Evolutionary conservation across 225 moss, liverwort and hornwort species (phyloP), one percentile per base, ranked within the genome.

Genomic region (Rhytidiadelphus loreus): DNA sequence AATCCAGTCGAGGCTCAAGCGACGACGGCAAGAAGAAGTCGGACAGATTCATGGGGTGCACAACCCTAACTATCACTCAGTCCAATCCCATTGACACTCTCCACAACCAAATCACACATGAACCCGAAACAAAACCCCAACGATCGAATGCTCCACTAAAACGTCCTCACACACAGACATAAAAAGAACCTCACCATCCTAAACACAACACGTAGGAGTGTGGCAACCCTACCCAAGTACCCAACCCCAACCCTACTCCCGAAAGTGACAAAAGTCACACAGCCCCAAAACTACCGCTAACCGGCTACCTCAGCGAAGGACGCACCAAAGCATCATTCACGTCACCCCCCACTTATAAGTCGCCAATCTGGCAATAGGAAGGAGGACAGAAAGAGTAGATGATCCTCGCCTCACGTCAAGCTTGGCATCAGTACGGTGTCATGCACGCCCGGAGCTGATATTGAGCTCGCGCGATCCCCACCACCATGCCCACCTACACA

Each of bases 21-120:
- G 82, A 85, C 77, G 90, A 86, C 70, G 89, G 88, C 89, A 91
- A 86, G 81, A 91, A 92, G 85, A 93, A 92, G 29, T 92, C 88
- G 50, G 91, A 88, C 62, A 93, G 90, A 90, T 92, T 93, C 93
- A 93, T 91, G 82, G 87, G 69, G 52, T 22, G 62, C 71, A 35
- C 52, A 84, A 74, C 64, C 80, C 84, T 84, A 84, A 53, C 62
- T 53, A 62, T n/a, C 71, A 24, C 89, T 85, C 87, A 63, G 12
- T 28, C 44, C 83, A 39, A 81, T 91, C 86, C 86, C 91, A 91
- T 91, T 11, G 81, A 59, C 57, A 33, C 62, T 43, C 70, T 53
- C 61, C 63, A 39, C 44, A 43, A 30, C 41, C 8, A 33, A 69
- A 57, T 58, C 72, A 84, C 58, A 72, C 44, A 6, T 35, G 39